These are phyloP conservation scores for Sarocladium brachiariae DNA, from an alignment of 2,329 filamentous ascomycete genomes.

Conservation along the genomic window DNA sequence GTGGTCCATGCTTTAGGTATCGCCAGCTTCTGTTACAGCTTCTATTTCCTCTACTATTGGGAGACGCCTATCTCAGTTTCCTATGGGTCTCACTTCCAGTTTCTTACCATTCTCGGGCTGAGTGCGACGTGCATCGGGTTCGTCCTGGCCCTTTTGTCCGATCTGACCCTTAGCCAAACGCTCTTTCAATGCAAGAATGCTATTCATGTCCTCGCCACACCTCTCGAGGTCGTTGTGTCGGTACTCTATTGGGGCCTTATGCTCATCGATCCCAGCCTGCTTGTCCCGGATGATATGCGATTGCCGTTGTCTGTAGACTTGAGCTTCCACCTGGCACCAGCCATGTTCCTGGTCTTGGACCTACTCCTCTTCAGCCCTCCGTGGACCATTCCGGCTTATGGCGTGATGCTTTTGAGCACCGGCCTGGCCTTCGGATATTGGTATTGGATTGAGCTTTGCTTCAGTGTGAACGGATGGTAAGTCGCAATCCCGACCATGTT, in stretches of 20 bases:
- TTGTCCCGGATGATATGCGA: slow-evolving; percentile 48
- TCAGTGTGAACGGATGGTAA: slow-evolving; percentile 57
- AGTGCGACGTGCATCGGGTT: slow-evolving; percentile 56
- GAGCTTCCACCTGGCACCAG: slow-evolving; percentile 60
- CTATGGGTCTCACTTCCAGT: slow-evolving; percentile 64
- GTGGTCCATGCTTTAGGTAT: slow-evolving; percentile 51
- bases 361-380: slow-evolving; percentile 64
- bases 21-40: slow-evolving; percentile 45
- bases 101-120: slow-evolving; percentile 68
- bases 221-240: slow-evolving; percentile 64
- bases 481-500: slow-evolving; percentile 18
- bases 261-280: slow-evolving; percentile 44
- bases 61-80: slow-evolving; percentile 47
- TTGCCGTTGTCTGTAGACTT: slow-evolving; percentile 52
- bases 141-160: slow-evolving; percentile 53
- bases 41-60: slow-evolving; percentile 42
- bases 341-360: slow-evolving; percentile 57
- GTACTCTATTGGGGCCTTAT: slow-evolving; percentile 67
- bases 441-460: slow-evolving; percentile 72
- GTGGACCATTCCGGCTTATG: slow-evolving; percentile 58
- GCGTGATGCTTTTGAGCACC: slow-evolving; percentile 51
- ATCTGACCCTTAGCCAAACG: slow-evolving; percentile 49
- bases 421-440: slow-evolving; percentile 61
- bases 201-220: slow-evolving; percentile 57
- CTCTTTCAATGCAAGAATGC: slow-evolving; percentile 63